Base-by-base conservation (phyloP, 2,329 filamentous ascomycete species). In the Penicillium sp. region DNA sequence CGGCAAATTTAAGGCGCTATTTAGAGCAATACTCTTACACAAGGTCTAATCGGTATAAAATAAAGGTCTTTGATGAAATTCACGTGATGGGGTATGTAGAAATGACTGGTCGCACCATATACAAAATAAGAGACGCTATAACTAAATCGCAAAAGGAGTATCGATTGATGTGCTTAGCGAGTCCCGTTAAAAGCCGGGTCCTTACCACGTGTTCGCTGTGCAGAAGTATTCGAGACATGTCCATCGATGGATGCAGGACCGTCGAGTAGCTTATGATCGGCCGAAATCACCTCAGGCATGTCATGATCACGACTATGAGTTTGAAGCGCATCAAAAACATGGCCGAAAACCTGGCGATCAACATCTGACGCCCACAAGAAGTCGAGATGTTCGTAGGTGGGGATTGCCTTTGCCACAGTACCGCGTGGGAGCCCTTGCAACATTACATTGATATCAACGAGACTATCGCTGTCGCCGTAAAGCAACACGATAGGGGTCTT, bases 381-480 rank as follows among this genome's bases (percentile, higher is more conserved):
- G 72, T 99, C 94, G 21, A 99, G 84, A 73, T 99, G 94, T 73
- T 99, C 94, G 72, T 96, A 99, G 70, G 96, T 91, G 0, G 89
- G 86, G 37, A 99, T 89, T 68, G 93, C 89, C 33, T 87, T 94
- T 1, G 91, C 91, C 2, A 93, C 82, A 0, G 94, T 97, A 71
- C 91, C 90, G 19, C 81, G 80, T 0, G 94, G 94, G 11, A 99
- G 80, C 72, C 96, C 92, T 68, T 87, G 88, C 51, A 96, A 79
- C 93, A 97, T 97, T 55, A 92, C 84, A 29, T 89, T 84, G 72
- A 99, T 97, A 69, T 97, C 92, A 2, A 99, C 91, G 24, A 99
- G 78, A 48, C 92, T 96, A 75, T 99, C 94, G 60, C 87, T 92
- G 26, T 92, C 94, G 16, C 94, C 94, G 66, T 97, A 97, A 6